Evolutionary conservation across 2,329 filamentous ascomycete species (phyloP), one percentile per base, ranked within the genome.

Genomic region (Colletotrichum brevisporum): DNA sequence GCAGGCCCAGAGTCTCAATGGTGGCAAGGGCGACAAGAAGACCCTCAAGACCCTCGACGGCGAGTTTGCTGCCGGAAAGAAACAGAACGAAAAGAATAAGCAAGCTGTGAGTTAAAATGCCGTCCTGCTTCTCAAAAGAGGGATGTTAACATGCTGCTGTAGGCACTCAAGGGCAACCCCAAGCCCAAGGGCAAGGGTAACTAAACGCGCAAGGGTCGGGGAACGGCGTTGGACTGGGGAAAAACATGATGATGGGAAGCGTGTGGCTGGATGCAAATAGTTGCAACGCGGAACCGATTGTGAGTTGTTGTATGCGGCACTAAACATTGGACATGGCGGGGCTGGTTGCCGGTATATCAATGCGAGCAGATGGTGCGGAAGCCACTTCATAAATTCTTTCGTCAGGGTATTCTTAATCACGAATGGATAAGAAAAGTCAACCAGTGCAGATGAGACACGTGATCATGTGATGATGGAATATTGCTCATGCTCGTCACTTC

Each of bases 31-130:
- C 2, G 65, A 68, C 8, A 64, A 55, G 2, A 21, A n/a, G 1
- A 68, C 66, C 2, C 48, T 68, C 5, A 68, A 55, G 1, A 45
- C 26, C 5, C 54, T 68, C 5, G 9, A 26, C 1, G 15, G 27
- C 2, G 66, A 68, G 50, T 59, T 68, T 5, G 24, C 18, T 5
- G n/a, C 12, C 0, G 66, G 66, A 5, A 53, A 21, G 6, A n/a
- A 68, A 13, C 16, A 36, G 54, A 68, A 68, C 15, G 24, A 65
- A 31, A 47, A 24, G 21, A 68, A 68, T 31, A 43, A 55, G 27
- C 12, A 51, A 6, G 66, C 66, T 9, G 66, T 68, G 21, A 65
- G 66, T 58, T 8, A 2, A 9, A 5, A 0, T 1, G 13, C 3
- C 1, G 9, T 12, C 5, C 36, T 4, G 2, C 5, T 6, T 6